A percentile compares a stretch with the other conserved stretches of the same genome.
These are phyloP conservation scores for Candida mattraensis DNA, from an alignment of 805 yeast genomes.

Conservation along the genomic window DNA sequence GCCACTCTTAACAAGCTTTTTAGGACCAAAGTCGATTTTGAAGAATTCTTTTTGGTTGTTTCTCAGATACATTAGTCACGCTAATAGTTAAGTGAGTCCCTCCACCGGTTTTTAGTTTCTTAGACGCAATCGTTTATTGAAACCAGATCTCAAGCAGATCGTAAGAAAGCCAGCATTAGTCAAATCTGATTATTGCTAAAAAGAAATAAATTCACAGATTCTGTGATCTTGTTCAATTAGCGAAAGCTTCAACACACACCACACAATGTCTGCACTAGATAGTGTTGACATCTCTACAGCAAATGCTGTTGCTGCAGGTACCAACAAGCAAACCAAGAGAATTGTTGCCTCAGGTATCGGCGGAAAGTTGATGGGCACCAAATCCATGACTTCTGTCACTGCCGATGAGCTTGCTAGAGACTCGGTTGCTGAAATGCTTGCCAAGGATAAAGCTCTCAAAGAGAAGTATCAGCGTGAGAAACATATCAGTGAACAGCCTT, in stretches of 20 bases:
- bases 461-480: conserved; percentile 40
- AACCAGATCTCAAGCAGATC: too few relatives aligned
- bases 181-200: background rate
- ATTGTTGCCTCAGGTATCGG: conserved; percentile 77
- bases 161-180: too few relatives aligned
- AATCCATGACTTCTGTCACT: conserved; percentile 64
- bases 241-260: conserved; percentile 1
- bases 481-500: conserved; percentile 77
- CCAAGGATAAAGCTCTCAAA: conserved; percentile 43
- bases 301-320: conserved; percentile 80
- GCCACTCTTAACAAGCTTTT: too few relatives aligned
- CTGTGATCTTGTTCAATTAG: conserved; percentile 1
- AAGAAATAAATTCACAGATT: background rate
- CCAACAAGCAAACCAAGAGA: conserved; percentile 66
- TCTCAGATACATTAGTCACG: too few relatives aligned
- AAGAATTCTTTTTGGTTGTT: too few relatives aligned
- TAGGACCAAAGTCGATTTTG: too few relatives aligned
- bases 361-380: conserved; percentile 80
- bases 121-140: too few relatives aligned
- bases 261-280: conserved; percentile 31
- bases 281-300: conserved; percentile 65
- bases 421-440: conserved; percentile 46
- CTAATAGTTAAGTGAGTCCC: too few relatives aligned
- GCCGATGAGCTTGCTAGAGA: conserved; percentile 61
- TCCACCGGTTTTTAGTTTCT: too few relatives aligned